These are phyloP conservation scores for Thyridium curvatum DNA, from an alignment of 2,329 filamentous ascomycete genomes.

Conservation along the genomic window DNA sequence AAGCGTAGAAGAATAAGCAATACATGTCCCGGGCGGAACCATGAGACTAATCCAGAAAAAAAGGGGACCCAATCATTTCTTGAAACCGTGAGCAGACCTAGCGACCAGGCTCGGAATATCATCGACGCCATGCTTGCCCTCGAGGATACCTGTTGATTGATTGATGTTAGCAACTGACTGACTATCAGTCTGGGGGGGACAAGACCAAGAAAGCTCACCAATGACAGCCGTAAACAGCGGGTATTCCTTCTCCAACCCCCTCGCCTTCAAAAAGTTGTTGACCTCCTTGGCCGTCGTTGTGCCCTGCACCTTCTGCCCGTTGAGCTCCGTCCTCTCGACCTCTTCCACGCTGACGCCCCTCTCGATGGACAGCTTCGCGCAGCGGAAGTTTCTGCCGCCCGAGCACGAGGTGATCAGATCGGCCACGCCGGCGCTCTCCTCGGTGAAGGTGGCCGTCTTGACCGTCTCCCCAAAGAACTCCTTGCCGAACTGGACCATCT, in stretches of 20 bases:
- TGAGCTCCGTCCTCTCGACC: constrained; percentile 82
- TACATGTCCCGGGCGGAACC: too few relatives aligned
- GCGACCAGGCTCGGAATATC: constrained; percentile 69
- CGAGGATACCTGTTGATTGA: constrained; percentile 52
- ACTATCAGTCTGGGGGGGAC: too few relatives aligned
- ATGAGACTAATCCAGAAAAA: neutral
- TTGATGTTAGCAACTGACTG: neutral
- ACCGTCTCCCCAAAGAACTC: constrained; percentile 85
- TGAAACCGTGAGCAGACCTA: constrained; percentile 9
- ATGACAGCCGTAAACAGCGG: constrained; percentile 89
- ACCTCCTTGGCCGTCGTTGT: constrained; percentile 90
- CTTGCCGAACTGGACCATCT: constrained; percentile 95
- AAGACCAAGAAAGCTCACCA: constrained; percentile 20
- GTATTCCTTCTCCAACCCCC: constrained; percentile 75
- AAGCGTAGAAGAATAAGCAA: too few relatives aligned
- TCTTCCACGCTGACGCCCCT: constrained; percentile 75
- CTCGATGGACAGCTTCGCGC: constrained; percentile 81
- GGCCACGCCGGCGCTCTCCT: constrained; percentile 90
- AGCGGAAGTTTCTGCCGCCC: constrained; percentile 89
- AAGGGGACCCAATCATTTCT: constrained; percentile 3
- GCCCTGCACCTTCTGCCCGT: constrained; percentile 95
- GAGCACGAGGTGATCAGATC: constrained; percentile 93
- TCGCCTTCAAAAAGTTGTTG: constrained; percentile 75
- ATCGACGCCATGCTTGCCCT: constrained; percentile 69
- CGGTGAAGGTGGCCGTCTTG: constrained; percentile 83